Evolutionary conservation across 345 rosid species (phyloP), one percentile per base, ranked within the genome.

Genomic region (Corchorus capsularis): DNA sequence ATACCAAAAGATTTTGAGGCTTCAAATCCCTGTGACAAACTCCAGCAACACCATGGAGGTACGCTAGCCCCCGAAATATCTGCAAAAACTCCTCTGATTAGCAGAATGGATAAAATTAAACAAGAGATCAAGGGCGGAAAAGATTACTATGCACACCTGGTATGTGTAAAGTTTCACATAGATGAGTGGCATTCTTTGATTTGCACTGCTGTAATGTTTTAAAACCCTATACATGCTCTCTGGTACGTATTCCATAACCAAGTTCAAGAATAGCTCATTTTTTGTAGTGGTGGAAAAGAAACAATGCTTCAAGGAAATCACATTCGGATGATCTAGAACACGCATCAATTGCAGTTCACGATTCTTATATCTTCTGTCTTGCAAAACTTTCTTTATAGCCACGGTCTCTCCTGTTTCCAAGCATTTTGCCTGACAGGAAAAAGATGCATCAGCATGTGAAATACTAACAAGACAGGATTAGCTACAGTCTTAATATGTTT

Each of bases 1-100:
- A n/a, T 87, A 93, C 98, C 92, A 93, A 79, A 74, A 93, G 89
- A 79, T 93, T 93, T 84, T 93, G 98, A 47, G 98, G 98, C 88
- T 93, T 93, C 79, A 93, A 80, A 83, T 93, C 98, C 73, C 98
- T 84, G 57, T 93, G 98, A 76, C 98, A 93, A 76, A 93, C 94
- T 63, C 93, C 90, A 84, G 94, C 87, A 77, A 88, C 96, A 72
- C 85, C 80, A 65, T 93, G 98, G 71, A 90, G 90, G 61, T 93
- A 93, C 0, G 96, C 98, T 79, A 93, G 86, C 39, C 98, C 98
- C 43, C 94, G 85, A 77, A 93, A 90, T 63, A 93, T 93, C 98
- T 93, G 84, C 4, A 61, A 82, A 14, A 41, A 2, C 14, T 2
- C 65, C n/a, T 35, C 74, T 17, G 20, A 68, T 77, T 76, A 81